Base-by-base conservation (phyloP, 305 asterid species). In the Plantago coronopus region DNA sequence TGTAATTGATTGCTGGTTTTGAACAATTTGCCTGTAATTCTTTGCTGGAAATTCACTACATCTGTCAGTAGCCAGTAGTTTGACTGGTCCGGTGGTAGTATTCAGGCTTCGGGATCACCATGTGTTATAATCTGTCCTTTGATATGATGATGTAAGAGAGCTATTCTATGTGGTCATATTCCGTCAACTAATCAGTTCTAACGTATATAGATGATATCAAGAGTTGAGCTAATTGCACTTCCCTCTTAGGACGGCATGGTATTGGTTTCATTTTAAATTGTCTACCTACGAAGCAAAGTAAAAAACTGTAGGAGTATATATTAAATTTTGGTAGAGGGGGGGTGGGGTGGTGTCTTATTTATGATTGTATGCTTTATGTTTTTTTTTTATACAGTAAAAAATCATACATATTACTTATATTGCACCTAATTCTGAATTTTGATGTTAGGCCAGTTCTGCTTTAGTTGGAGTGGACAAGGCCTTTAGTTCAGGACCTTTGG, bases 381-480 rank as follows among this genome's bases (percentile, higher is more conserved):
- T 71, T 59, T 58, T 55, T 76, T 71, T 59, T 58, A 51, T 76
- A 61, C 63, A 25, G 55, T 59, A 17, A 48, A 62, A 57, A 65
- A 40, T 54, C 63, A 14, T 64, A 20, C 72, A 45, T 64, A 61
- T 21, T 50, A 70, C 17, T 56, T 73, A 14, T 61, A 43, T 63
- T 60, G 29, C 69, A 65, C 69, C 57, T 57, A 67, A 60, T 70
- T 61, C 42, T 56, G 71, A 59, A 61, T 66, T 57, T 66, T 82
- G 74, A 75, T 80, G 79, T 69, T 74, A 91, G 98, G 93, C 86
- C 71, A 85, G 85, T 72, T 84, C 96, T 69, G 85, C 87, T 78
- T 84, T 88, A 65, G 93, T 74, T 72, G 87, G 89, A 34, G 95
- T 84, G 78, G 95, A 88, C 64, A 81, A 58, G 70, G 68, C 88